Evolutionary conservation across 345 rosid genomes (phyloP).

Genomic region (Salix viminalis): DNA sequence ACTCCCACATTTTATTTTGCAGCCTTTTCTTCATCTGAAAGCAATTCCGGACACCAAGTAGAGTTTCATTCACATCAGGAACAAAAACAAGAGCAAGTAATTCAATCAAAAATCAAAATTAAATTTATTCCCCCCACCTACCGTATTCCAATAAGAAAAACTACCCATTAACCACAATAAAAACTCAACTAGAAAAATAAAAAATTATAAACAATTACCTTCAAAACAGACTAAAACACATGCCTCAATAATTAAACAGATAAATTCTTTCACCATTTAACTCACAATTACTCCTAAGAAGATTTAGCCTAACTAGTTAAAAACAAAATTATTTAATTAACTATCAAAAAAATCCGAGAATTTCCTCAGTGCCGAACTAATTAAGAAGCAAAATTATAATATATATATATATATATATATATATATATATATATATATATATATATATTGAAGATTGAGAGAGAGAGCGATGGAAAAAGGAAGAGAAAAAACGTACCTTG

Average conservation of each 20-base stretch:
- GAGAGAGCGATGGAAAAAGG: not conserved
- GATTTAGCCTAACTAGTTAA: no score
- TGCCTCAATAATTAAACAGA: not conserved
- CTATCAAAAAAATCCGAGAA: not conserved
- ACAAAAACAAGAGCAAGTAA: not conserved
- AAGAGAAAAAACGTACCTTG: conserved; percentile 30
- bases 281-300: not conserved
- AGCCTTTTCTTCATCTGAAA: not conserved
- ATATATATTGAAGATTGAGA: not conserved
- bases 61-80: not conserved
- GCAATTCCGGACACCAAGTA: not conserved
- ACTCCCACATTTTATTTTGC: not conserved
- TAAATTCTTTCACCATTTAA: not conserved
- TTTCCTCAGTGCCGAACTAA: not conserved
- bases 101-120: not conserved
- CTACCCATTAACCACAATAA: not conserved
- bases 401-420: not conserved
- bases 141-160: not conserved
- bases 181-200: no score
- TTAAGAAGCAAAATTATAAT: not conserved
- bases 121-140: not conserved
- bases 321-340: not conserved
- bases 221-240: not conserved
- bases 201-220: not conserved
- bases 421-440: not conserved